Evolutionary conservation across 371 early-diverging fungal species (phyloP).

Genomic region (Batkoa obscura): DNA sequence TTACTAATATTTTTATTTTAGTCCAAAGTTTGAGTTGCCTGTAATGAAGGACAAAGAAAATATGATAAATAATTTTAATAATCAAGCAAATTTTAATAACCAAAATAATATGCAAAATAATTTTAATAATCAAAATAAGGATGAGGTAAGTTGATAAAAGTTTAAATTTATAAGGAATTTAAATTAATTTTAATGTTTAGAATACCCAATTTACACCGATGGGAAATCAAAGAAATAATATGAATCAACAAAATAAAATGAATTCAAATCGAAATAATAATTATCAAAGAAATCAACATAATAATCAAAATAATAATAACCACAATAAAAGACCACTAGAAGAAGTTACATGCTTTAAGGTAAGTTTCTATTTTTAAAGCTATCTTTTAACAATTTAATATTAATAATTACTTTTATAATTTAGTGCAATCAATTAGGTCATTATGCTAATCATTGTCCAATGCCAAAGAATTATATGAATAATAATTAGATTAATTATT

Average conservation of each 20-base stretch:
- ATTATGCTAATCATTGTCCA: constrained; percentile 50
- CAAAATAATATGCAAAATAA: not conserved
- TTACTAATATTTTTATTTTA: constrained; percentile 9
- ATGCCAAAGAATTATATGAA: not conserved
- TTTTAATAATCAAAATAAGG: no score
- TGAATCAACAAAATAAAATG: not conserved
- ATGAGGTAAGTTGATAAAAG: no score
- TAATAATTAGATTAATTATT: no score
- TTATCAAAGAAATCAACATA: constrained; percentile 15
- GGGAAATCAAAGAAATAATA: not conserved
- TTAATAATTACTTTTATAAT: not conserved
- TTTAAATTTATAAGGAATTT: no score
- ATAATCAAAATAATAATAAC: constrained; percentile 10
- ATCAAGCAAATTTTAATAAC: not conserved
- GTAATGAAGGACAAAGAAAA: constrained; percentile 17
- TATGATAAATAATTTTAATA: constrained; percentile 8
- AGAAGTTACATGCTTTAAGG: constrained; percentile 64
- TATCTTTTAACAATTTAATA: not conserved
- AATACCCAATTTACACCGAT: no score
- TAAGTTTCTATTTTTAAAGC: constrained; percentile 8
- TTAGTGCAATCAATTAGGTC: constrained; percentile 44
- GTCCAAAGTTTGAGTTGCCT: constrained; percentile 54
- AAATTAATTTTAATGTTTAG: no score
- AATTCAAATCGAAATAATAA: constrained; percentile 7
- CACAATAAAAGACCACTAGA: constrained; percentile 27